Evolutionary conservation across 164 flowering plant species (phyloP), one percentile per base, ranked within the genome.

Genomic region (Piper betle): DNA sequence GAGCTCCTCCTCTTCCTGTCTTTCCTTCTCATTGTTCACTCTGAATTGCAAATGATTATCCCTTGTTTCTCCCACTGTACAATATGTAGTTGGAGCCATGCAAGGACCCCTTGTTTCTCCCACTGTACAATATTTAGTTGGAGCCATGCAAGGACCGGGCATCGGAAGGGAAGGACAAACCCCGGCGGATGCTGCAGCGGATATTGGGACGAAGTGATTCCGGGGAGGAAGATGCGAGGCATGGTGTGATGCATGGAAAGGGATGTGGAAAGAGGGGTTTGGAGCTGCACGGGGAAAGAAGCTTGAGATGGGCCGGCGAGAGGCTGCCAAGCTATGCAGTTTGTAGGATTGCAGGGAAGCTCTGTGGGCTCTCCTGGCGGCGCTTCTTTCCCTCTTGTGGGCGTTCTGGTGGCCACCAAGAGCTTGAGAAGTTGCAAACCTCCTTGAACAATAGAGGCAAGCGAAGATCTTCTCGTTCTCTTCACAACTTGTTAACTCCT

Each of bases 371-470:
- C 59, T 39, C 48, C 52, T n/a, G 2, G 65, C 65, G 0, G 58
- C 52, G 4, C 38, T 39, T 18, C 65, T 53, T 2, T 63, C 65
- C n/a, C 40, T 54, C 58, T 63, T 63, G 58, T 63, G 65, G 25
- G 65, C 65, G 41, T 63, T 63, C 37, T 55, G 65, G 41, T 63
- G 65, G 48, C 65, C 65, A 7, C 65, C 65, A 7, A 63, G 46
- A 11, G 65, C 65, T 37, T 63, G 65, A 18, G 65, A 55, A 39
- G 9, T 63, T n/a, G 7, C 9, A 55, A 63, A 63, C 25, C 39
- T 63, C 18, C 58, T 63, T 17, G 58, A 40, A 40, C 65, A 63
- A 37, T 53, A 63, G 33, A 53, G 43, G 58, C 65, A 63, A 39
- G 52, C 52, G 33, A 63, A 63, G 64, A 62, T 10, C 39, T 57